Evolutionary conservation across 2,329 filamentous ascomycete genomes (phyloP), one percentile per base, ranked within the genome.

Genomic region (Dothistroma septosporum): DNA sequence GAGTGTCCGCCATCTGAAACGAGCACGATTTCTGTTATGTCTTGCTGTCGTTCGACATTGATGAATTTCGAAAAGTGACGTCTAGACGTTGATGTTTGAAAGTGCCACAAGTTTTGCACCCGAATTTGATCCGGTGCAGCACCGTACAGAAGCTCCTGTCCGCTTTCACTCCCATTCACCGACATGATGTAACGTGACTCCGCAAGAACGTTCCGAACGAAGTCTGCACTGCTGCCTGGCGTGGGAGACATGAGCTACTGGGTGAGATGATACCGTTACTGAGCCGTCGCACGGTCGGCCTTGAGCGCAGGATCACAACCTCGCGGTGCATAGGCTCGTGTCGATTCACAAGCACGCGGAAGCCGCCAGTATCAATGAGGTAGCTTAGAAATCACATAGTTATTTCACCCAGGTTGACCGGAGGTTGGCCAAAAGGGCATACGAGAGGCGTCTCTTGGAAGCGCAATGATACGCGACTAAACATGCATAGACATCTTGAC

Each of bases 1-100:
- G 75, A 33, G 47, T 49, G 9, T 65, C 63, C 12, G 57, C 66
- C 68, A 69, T 70, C 33, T 33, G 16, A 24, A 9, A 12, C 41
- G 41, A 44, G 41, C 41, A 44, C 14, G 9, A 3, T 44, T 5
- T 19, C 41, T 44, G 33, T 10, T 58, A n/a, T n/a, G 9, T 44
- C 4, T 31, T 11, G 48, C 14, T 33, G 32, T 19, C 49, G 14
- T 49, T 12, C 35, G 24, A 24, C 31, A 41, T 54, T 31, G 4
- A 19, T 33, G 49, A 37, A 22, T 52, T 19, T 19, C 7, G 31
- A 19, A 35, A 14, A 24, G 31, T 54, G 52, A 54, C 52, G 31
- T 54, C 35, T 35, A 24, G 28, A 37, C 22, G 11, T 19, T 19
- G 31, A 33, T 37, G 24, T 53, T 37, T 0, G 11, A n/a, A 53